Evolutionary conservation across 2,329 filamentous ascomycete species (phyloP).

Genomic region (Aschersonia sp.): DNA sequence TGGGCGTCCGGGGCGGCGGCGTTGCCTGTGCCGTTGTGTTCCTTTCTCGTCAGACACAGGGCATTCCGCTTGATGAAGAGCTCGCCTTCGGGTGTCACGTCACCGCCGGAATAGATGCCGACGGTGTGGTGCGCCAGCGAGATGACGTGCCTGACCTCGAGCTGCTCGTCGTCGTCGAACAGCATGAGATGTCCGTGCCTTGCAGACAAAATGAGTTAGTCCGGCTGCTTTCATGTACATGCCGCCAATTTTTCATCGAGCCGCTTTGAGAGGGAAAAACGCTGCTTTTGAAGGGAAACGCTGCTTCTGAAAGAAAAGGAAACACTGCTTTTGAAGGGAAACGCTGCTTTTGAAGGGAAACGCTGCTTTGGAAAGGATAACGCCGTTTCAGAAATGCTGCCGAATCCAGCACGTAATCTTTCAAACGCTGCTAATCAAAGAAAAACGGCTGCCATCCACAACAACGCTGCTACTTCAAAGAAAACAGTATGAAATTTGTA

Average conservation of each 20-base stretch:
- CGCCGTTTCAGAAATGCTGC: no score
- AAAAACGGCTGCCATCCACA: no score
- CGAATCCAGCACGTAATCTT: no score
- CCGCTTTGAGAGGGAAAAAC: no score
- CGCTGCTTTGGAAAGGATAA: background rate
- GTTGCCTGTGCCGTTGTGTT: conserved; percentile 38
- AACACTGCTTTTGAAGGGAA: no score
- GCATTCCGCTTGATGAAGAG: conserved; percentile 92
- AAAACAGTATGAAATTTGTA: no score
- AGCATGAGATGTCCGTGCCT: conserved; percentile 94
- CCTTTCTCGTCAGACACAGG: conserved; percentile 63
- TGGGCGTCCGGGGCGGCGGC: conserved; percentile 33
- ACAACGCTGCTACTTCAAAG: no score
- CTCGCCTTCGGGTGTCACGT: conserved; percentile 73
- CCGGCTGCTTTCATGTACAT: no score
- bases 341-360: no score
- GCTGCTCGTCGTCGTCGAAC: conserved; percentile 87
- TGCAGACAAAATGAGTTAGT: background rate
- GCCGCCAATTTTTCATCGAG: no score
- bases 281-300: no score
- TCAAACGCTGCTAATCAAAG: no score
- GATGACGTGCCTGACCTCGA: conserved; percentile 92
- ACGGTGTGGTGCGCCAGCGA: conserved; percentile 80
- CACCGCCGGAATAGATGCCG: conserved; percentile 69
- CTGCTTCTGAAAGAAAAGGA: background rate